These are phyloP conservation scores for Clonostachys sp. DNA, from an alignment of 2,329 filamentous ascomycete genomes.

Conservation along the genomic window DNA sequence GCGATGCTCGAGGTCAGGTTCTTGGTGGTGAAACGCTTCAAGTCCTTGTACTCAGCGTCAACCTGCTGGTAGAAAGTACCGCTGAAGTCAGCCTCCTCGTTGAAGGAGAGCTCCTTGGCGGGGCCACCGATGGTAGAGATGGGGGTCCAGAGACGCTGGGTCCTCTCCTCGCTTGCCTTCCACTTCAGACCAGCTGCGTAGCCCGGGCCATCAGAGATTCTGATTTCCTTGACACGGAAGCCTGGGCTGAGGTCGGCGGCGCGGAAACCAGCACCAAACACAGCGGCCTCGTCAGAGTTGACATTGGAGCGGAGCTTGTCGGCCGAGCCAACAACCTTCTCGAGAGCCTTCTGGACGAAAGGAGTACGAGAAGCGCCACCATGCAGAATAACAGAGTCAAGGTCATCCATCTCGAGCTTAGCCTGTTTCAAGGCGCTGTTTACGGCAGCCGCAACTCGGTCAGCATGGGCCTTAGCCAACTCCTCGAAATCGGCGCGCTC, in stretches of 20 bases:
- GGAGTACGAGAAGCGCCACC: constrained; percentile 88
- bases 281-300: constrained; percentile 94
- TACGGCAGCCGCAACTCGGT: constrained; percentile 65
- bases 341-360: constrained; percentile 87
- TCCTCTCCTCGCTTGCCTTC: constrained; percentile 65
- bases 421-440: constrained; percentile 71
- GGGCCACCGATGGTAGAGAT: constrained; percentile 70
- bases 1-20: constrained; percentile 85
- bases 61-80: constrained; percentile 77
- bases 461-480: constrained; percentile 63
- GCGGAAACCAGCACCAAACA: constrained; percentile 93
- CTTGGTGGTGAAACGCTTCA: constrained; percentile 66
- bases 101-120: constrained; percentile 79
- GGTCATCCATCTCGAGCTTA: constrained; percentile 65
- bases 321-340: constrained; percentile 64
- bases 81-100: constrained; percentile 76
- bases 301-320: constrained; percentile 89
- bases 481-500: constrained; percentile 76
- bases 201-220: constrained; percentile 68
- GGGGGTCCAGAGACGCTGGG: constrained; percentile 80
- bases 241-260: constrained; percentile 88
- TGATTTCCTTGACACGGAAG: constrained; percentile 97
- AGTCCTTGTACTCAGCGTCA: constrained; percentile 50
- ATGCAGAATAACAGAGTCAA: constrained; percentile 90
- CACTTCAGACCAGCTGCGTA: constrained; percentile 77